Conservation (phyloP, 208 protist genomes). For the Leishmania major region DNA sequence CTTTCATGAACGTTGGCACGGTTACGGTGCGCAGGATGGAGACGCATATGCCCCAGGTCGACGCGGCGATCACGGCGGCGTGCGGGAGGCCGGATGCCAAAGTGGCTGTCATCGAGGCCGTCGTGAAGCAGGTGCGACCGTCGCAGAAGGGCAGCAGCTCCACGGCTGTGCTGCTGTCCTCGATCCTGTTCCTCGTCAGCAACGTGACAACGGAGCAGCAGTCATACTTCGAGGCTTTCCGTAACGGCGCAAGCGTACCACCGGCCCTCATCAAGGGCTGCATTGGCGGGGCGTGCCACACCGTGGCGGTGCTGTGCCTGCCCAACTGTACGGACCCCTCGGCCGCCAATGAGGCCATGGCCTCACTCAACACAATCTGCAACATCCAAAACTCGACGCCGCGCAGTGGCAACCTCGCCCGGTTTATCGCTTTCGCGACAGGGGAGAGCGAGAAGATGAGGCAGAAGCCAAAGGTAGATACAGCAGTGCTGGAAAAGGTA, state of each 20-base stretch:
- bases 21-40: slow-evolving; percentile 23
- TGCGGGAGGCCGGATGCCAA: slow-evolving; percentile 29
- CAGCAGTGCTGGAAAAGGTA: slow-evolving; percentile 39
- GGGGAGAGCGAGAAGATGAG: slow-evolving; percentile 48
- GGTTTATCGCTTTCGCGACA: slow-evolving; percentile 51
- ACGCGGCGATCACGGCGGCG: slow-evolving; percentile 28
- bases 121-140: slow-evolving; percentile 61
- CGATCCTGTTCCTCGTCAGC: slow-evolving; percentile 44
- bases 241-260: slow-evolving; percentile 38
- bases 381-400: slow-evolving; percentile 42
- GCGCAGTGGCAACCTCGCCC: slow-evolving; percentile 62
- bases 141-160: slow-evolving; percentile 26
- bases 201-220: slow-evolving; percentile 19
- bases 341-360: slow-evolving; percentile 18
- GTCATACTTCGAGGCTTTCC: slow-evolving; percentile 41
- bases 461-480: slow-evolving; percentile 38
- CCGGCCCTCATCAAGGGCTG: slow-evolving; percentile 43
- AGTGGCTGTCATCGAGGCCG: slow-evolving; percentile 44
- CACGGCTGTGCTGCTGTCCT: slow-evolving; percentile 56
- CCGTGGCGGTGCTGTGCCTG: slow-evolving; percentile 42
- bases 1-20: slow-evolving; percentile 51
- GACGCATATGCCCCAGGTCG: slow-evolving; percentile 23
- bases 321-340: slow-evolving; percentile 25
- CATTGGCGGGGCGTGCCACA: slow-evolving; percentile 54
- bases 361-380: slow-evolving; percentile 33